Percentiles rank a stretch among this genome's conserved stretches.
Conservation (phyloP, 2,329 filamentous ascomycete species). For the Talaromyces marneffei region DNA sequence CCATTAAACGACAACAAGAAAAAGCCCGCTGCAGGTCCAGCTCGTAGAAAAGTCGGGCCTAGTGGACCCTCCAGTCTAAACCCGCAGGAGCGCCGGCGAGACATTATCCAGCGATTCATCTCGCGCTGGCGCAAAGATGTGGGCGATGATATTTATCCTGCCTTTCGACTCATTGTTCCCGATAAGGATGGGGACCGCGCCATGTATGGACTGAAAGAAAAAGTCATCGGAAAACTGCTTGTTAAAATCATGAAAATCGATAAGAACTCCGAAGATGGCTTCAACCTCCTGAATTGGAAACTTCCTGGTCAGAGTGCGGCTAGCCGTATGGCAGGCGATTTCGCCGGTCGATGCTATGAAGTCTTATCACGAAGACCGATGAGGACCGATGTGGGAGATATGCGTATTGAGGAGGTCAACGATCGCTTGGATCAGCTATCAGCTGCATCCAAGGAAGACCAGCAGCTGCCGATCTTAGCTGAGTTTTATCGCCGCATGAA, state of each 20-base stretch:
- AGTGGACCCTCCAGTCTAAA: constrained; percentile 53
- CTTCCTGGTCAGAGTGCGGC: constrained; percentile 64
- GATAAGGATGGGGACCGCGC: constrained; percentile 88
- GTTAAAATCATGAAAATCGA: constrained; percentile 90
- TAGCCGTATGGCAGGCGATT: constrained; percentile 73
- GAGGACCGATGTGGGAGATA: constrained; percentile 63
- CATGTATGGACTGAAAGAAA: constrained; percentile 93
- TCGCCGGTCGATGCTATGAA: constrained; percentile 82
- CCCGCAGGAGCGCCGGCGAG: constrained; percentile 70
- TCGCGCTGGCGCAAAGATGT: constrained; percentile 80
- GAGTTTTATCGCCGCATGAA: constrained; percentile 89
- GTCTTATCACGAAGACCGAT: constrained; percentile 79
- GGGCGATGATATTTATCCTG: constrained; percentile 88
- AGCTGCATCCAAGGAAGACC: constrained; percentile 68
- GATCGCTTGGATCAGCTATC: constrained; percentile 73
- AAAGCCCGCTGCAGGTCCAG: constrained; percentile 47
- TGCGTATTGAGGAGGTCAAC: constrained; percentile 89
- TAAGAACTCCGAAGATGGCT: constrained; percentile 81
- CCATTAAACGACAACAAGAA: constrained; percentile 74
- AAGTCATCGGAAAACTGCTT: constrained; percentile 79
- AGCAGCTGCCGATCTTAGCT: constrained; percentile 74
- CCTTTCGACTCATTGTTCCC: constrained; percentile 81
- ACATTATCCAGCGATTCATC: constrained; percentile 82
- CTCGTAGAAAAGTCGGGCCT: constrained; percentile 55
- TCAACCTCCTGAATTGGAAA: constrained; percentile 86